Evolutionary conservation across 164 flowering plant genomes (phyloP).

Genomic region (Chimonanthus praecox): DNA sequence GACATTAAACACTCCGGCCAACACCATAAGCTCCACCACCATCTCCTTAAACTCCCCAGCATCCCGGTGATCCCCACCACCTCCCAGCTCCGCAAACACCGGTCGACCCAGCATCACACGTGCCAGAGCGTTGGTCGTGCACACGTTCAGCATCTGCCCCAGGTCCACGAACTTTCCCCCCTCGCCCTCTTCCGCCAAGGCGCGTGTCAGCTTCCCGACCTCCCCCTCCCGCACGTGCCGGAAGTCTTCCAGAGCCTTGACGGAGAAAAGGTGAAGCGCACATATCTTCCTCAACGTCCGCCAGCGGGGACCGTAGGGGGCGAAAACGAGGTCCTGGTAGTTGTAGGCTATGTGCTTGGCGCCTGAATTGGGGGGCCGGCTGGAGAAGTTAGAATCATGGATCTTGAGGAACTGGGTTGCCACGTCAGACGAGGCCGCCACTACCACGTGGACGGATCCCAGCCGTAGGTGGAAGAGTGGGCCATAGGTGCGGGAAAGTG

Average conservation of each 20-base stretch:
- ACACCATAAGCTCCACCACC: slow-evolving; percentile 85
- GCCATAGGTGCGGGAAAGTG: slow-evolving; percentile 55
- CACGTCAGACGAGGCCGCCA: slow-evolving; percentile 63
- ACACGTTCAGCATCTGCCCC: slow-evolving; percentile 56
- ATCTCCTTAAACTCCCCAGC: slow-evolving; percentile 73
- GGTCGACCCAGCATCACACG: slow-evolving; percentile 67
- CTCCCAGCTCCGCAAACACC: slow-evolving; percentile 48
- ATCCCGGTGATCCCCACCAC: slow-evolving; percentile 26
- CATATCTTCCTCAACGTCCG: slow-evolving; percentile 71
- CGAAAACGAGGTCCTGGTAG: slow-evolving; percentile 78
- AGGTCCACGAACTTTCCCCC: slow-evolving; percentile 16
- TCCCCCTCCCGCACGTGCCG: slow-evolving; percentile 66
- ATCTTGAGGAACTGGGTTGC: slow-evolving; percentile 66
- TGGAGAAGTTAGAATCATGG: slow-evolving; percentile 71
- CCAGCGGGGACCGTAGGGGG: slow-evolving; percentile 87
- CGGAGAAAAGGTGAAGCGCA: slow-evolving; percentile 72
- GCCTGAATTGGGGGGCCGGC: slow-evolving; percentile 76
- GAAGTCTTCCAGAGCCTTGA: slow-evolving; percentile 69
- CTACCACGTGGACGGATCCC: slow-evolving; percentile 71
- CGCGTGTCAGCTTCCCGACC: slow-evolving; percentile 34
- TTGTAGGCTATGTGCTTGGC: slow-evolving; percentile 75
- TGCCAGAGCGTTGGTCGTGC: slow-evolving; percentile 71
- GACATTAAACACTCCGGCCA: slow-evolving; percentile 73
- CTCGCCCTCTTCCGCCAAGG: slow-evolving; percentile 21
- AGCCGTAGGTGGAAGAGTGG: slow-evolving; percentile 69